Percentiles rank a stretch among this genome's conserved stretches.
These are phyloP conservation scores for Asterella californica DNA, from an alignment of 225 moss, liverwort and hornwort species.

Conservation along the genomic window DNA sequence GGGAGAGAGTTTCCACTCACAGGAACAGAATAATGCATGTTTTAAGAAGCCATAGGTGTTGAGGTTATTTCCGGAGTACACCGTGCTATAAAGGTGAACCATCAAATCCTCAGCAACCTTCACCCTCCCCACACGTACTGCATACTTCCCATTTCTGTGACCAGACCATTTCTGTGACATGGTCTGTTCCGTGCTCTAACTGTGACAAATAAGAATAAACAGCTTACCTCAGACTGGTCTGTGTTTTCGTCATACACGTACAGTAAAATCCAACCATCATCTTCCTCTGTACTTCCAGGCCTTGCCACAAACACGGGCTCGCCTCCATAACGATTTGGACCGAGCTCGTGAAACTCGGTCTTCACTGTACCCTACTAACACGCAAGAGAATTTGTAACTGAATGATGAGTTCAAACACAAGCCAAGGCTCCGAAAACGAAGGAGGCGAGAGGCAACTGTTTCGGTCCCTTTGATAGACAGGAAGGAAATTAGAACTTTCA, in stretches of 20 bases:
- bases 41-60: no score
- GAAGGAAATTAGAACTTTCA: neutral
- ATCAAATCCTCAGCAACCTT: no score
- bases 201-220: neutral
- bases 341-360: slow-evolving; percentile 12
- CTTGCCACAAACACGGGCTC: slow-evolving; percentile 29
- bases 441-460: neutral
- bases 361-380: neutral
- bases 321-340: slow-evolving; percentile 13
- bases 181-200: no score
- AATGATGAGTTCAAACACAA: neutral
- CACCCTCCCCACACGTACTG: no score
- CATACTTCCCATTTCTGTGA: no score
- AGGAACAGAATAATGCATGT: no score
- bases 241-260: slow-evolving; percentile 21
- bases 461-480: neutral
- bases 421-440: neutral
- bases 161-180: no score
- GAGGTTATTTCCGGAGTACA: no score
- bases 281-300: slow-evolving; percentile 24
- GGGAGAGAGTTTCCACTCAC: no score
- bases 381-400: neutral
- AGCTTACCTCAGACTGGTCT: slow-evolving; percentile 21
- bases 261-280: slow-evolving; percentile 29
- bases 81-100: no score